These are phyloP conservation scores for Penicillium oxalicum DNA, from an alignment of 2,329 filamentous ascomycete species.

Conservation along the genomic window DNA sequence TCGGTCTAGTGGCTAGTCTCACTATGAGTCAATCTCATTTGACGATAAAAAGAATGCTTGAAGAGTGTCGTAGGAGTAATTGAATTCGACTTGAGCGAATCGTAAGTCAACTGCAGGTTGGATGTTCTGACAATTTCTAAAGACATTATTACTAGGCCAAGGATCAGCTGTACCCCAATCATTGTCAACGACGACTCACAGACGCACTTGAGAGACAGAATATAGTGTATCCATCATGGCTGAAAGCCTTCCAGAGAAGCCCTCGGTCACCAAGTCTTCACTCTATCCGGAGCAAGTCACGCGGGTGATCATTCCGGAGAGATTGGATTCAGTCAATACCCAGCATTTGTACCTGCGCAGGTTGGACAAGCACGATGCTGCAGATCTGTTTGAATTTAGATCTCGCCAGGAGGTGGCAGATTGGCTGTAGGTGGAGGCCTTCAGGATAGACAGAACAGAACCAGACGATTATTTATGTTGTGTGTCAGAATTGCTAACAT, in stretches of 20 bases:
- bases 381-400: conserved; percentile 20
- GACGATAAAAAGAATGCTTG: too few species aligned
- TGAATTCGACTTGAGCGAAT: too few species aligned
- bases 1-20: background rate
- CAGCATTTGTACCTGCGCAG: conserved; percentile 18
- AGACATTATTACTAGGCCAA: too few species aligned
- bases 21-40: too few species aligned
- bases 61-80: too few species aligned
- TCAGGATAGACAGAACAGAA: too few species aligned
- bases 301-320: conserved; percentile 11
- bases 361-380: conserved; percentile 14
- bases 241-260: background rate
- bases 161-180: too few species aligned
- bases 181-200: too few species aligned
- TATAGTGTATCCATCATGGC: background rate
- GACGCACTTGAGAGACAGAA: too few species aligned
- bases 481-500: too few species aligned
- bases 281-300: conserved; percentile 12
- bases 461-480: background rate
- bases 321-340: conserved; percentile 8
- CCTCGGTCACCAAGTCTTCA: background rate
- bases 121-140: too few species aligned
- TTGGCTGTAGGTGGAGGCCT: conserved; percentile 19
- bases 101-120: too few species aligned
- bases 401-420: conserved; percentile 22